Percentiles rank a stretch among this genome's conserved stretches.
Conservation (phyloP, 73 alveolate genomes). For the Paramecium biaurelia region DNA sequence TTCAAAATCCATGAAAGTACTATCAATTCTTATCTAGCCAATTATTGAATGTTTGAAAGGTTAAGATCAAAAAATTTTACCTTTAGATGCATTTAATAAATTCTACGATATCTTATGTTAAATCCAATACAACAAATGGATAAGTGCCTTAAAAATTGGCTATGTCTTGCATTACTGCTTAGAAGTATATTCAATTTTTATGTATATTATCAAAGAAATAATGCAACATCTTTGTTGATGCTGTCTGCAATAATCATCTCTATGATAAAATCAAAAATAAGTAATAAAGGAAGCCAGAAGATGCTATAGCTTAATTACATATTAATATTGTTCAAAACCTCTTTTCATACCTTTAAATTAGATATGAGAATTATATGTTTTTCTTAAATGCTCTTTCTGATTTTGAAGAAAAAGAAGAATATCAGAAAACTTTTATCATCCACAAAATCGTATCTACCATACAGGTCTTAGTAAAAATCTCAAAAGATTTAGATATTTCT, state of each 20-base stretch:
- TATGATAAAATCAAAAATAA: slow-evolving; percentile 4
- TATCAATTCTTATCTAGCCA: background rate
- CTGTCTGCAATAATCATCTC: slow-evolving; percentile 19
- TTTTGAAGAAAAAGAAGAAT: background rate
- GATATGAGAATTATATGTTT: slow-evolving; percentile 21
- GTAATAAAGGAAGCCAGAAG: background rate
- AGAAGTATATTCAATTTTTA: slow-evolving; percentile 20
- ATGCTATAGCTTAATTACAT: background rate
- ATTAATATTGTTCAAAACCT: background rate
- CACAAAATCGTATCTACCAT: background rate
- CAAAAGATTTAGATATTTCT: slow-evolving; percentile 27
- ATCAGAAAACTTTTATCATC: background rate
- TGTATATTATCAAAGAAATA: background rate
- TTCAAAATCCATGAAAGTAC: slow-evolving; percentile 1
- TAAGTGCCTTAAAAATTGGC: background rate
- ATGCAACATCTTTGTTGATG: slow-evolving; percentile 13
- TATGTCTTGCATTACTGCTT: background rate
- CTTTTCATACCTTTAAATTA: background rate
- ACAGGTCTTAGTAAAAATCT: background rate
- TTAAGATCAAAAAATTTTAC: slow-evolving; percentile 10
- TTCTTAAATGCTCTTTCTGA: slow-evolving; percentile 15
- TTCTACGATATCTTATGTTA: background rate
- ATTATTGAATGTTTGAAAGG: slow-evolving; percentile 40
- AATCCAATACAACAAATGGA: background rate
- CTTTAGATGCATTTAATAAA: slow-evolving; percentile 40